Base-by-base conservation (phyloP, 1,284 basidiomycete genomes). In the Hypsizygus ulmarius region DNA sequence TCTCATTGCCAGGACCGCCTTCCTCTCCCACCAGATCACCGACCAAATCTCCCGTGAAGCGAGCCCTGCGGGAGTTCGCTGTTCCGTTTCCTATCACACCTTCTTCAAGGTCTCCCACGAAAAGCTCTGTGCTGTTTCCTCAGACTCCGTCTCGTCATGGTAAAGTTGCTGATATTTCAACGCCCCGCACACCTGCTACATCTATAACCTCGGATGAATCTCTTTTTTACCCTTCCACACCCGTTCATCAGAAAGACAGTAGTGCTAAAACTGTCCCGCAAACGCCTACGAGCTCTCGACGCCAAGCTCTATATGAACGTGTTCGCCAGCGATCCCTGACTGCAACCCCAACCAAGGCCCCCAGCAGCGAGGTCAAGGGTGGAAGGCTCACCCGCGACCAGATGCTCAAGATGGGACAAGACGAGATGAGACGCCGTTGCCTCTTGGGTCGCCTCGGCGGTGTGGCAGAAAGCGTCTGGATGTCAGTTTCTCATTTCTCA, bases 391-490 rank as follows among this genome's bases (percentile, higher is more conserved):
- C 77, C 27, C 78, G 72, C 51, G 85, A 87, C 45, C 78, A 87
- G 57, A 72, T 90, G 50, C 63, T 82, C 38, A 86, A 83, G 63
- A 68, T 89, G 43, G 73, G 81, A 32, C 85, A 88, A 59, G 87
- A 89, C 47, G 87, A 87, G 60, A 79, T 84, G 66, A 76, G 87
- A 48, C 74, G 84, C 46, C 73, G 84, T 33, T 87, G 86, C 57
- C 64, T 90, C 14, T 72, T 91, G 7, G 87, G 87, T 44, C 79
- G 87, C n/a, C 75, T 91, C 8, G 75, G 77, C 25, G 82, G 84
- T 10, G 76, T 90, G 15, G 88, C 87, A n/a, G 87, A 90, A 61
- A 86, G 87, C 53, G 77, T 85, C n/a, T 90, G 88, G 87, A 90
- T 90, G 88, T 86, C 59, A 63, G 82, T 71, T 27, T 36, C 37